Evolutionary conservation across 2,329 filamentous ascomycete genomes (phyloP).

Genomic region (Furcasterigmium sp.): DNA sequence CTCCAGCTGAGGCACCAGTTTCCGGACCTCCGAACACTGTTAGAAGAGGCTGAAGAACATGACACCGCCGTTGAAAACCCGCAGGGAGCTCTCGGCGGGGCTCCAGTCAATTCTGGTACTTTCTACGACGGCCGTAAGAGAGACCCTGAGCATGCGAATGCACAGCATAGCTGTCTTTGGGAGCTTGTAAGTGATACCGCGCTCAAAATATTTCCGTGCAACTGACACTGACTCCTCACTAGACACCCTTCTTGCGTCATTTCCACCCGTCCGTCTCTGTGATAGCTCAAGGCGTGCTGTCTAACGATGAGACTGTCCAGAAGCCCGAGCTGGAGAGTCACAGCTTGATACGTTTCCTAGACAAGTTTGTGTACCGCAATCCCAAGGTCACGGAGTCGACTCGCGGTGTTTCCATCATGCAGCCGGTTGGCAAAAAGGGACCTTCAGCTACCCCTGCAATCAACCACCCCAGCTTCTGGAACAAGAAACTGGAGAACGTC

Average conservation of each 20-base stretch:
- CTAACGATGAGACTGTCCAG: conserved; percentile 64
- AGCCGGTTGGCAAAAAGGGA: conserved; percentile 47
- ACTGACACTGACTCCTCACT: neutral
- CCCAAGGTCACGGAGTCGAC: conserved; percentile 65
- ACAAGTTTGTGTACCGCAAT: conserved; percentile 97
- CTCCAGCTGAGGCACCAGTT: conserved; percentile 76
- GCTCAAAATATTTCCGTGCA: neutral
- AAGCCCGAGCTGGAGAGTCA: conserved; percentile 91
- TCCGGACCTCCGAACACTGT: conserved; percentile 70
- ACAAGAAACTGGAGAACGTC: conserved; percentile 81
- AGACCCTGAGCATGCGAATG: conserved; percentile 86
- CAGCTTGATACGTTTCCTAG: conserved; percentile 89
- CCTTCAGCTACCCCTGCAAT: conserved; percentile 38
- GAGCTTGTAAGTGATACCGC: conserved; percentile 57
- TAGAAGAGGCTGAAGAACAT: conserved; percentile 73
- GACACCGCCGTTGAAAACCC: conserved; percentile 57
- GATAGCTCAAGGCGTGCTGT: conserved; percentile 68
- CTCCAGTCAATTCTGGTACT: conserved; percentile 13
- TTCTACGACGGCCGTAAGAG: conserved; percentile 85
- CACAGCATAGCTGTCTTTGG: conserved; percentile 91
- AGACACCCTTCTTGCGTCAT: conserved; percentile 67
- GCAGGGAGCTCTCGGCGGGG: neutral
- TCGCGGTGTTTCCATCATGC: conserved; percentile 91
- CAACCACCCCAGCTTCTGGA: conserved; percentile 89
- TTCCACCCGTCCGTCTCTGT: conserved; percentile 92